Base-by-base conservation (phyloP, 805 yeast genomes). In the Jamesozyma gamospora region DNA sequence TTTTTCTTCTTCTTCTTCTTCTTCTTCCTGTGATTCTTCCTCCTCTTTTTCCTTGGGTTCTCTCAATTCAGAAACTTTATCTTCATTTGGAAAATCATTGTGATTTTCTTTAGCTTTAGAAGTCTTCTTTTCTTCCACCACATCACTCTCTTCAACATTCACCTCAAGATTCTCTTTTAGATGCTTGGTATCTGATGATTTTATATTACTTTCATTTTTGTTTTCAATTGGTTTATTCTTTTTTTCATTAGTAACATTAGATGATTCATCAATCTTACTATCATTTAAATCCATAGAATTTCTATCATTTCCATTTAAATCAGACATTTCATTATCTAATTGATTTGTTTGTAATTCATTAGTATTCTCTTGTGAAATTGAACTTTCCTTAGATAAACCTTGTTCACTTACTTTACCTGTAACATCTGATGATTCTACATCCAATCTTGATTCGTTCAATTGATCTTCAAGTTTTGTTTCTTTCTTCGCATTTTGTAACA, bases 401-500 rank as follows among this genome's bases (percentile, higher is more conserved):
- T n/a, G n/a, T n/a, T n/a, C n/a, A n/a, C n/a, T n/a, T n/a, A n/a
- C n/a, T n/a, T n/a, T n/a, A n/a, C n/a, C n/a, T n/a, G n/a, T n/a
- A n/a, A n/a, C n/a, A n/a, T n/a, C n/a, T n/a, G n/a, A n/a, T n/a
- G n/a, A n/a, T n/a, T n/a, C n/a, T n/a, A n/a, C n/a, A n/a, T 21
- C 24, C 8, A 21, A 8, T 21, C 8, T 5, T 21, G 24, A 21
- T 21, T 21, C 8, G 8, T 28, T 28, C 13, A 11, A 11, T 28
- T 13, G 30, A 14, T 28, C 15, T 6, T 28, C 13, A 4, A 14
- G 9, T 11, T 29, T 16, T 5, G 18, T 21, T 36, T 36, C 39
- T 14, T 19, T 17, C 28, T 16, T 34, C 0, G 71, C 73, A 43
- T 63, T 67, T 19, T 52, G 59, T 18, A 65, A 39, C 41, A 67